Evolutionary conservation across 352 stramenopile species (phyloP), one percentile per base, ranked within the genome.

Genomic region (Nothophytophthora sp.): DNA sequence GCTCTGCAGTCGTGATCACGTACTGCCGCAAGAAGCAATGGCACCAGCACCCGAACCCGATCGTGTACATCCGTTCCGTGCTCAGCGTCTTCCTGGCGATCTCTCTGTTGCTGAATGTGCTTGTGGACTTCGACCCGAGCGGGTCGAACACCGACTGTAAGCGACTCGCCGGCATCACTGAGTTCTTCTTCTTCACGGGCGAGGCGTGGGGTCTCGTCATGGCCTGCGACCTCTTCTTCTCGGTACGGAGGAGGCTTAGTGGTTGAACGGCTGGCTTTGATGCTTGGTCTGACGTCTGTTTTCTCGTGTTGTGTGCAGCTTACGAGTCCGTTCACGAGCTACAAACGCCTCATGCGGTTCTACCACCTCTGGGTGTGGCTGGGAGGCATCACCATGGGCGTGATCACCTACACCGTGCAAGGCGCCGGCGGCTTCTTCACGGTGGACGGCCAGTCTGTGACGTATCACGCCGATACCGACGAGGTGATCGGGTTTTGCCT

Each of bases 101-200:
- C 18, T 95, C 82, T 42, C 61, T 95, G 51, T 65, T 95, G 36
- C 55, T 95, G 38, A 95, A 95, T 45, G 82, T 95, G 42, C 57
- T 84, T 2, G 77, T 92, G 38, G 71, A 90, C 60, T 95, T 90
- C 41, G 68, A 86, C 34, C 82, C 83, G 6, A 74, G 62, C 60
- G 60, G 76, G 23, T 70, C 62, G 1, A 77, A 73, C 39, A 67
- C 67, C 20, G 63, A 87, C 42, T 95, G 86, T 52, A 67, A 76
- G 27, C 64, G 77, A 34, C 76, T 95, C 29, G 81, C 86, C 28
- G 86, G 86, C 33, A 78, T 91, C 44, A 96, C 84, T 27, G 86
- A 96, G 59, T 96, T 96, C 57, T 94, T 94, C 63, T 93, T 96
- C 50, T 94, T 94, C 60, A 89, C 83, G 18, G 84, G 77, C 20